Percentiles rank a stretch among this genome's conserved stretches.
Conservation (phyloP, 345 rosid species). For the Theobroma cacao region DNA sequence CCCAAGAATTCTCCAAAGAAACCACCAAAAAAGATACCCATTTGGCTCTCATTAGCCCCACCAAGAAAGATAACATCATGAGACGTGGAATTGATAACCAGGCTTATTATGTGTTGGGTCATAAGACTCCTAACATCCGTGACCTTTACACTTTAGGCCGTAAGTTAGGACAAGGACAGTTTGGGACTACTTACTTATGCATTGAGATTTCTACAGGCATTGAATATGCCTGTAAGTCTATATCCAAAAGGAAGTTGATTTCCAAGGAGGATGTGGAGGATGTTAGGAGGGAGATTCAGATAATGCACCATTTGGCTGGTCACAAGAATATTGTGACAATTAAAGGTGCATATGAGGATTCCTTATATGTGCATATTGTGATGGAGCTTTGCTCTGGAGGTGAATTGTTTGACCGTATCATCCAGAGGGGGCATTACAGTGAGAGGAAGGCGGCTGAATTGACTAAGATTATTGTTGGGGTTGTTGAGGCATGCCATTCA, state of each 20-base stretch:
- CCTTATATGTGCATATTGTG: constrained; percentile 79
- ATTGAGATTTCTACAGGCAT: constrained; percentile 58
- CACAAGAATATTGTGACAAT: constrained; percentile 90
- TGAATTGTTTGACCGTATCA: constrained; percentile 92
- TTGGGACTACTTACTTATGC: constrained; percentile 89
- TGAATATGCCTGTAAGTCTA: constrained; percentile 96
- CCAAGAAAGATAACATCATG: constrained; percentile 57
- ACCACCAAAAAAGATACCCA: constrained; percentile 32
- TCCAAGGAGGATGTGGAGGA: constrained; percentile 96
- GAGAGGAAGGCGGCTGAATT: constrained; percentile 96
- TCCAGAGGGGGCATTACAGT: constrained; percentile 94
- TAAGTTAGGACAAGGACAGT: constrained; percentile 95
- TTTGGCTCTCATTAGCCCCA: constrained; percentile 38
- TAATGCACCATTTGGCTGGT: constrained; percentile 99
- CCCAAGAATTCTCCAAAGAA: constrained; percentile 37
- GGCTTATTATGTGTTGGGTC: constrained; percentile 79
- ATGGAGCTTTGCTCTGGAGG: constrained; percentile 99
- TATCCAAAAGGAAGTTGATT: constrained; percentile 89
- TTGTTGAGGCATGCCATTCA: constrained; percentile 94
- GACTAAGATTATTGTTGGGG: constrained; percentile 91
- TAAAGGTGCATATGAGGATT: constrained; percentile 94
- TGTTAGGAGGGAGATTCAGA: constrained; percentile 94
- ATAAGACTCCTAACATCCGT: constrained; percentile 77
- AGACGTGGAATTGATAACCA: constrained; percentile 68
- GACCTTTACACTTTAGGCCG: constrained; percentile 82